A percentile compares a stretch with the other conserved stretches of the same genome.
These are phyloP conservation scores for Arthroderma uncinatum DNA, from an alignment of 2,329 filamentous ascomycete genomes.

Conservation along the genomic window DNA sequence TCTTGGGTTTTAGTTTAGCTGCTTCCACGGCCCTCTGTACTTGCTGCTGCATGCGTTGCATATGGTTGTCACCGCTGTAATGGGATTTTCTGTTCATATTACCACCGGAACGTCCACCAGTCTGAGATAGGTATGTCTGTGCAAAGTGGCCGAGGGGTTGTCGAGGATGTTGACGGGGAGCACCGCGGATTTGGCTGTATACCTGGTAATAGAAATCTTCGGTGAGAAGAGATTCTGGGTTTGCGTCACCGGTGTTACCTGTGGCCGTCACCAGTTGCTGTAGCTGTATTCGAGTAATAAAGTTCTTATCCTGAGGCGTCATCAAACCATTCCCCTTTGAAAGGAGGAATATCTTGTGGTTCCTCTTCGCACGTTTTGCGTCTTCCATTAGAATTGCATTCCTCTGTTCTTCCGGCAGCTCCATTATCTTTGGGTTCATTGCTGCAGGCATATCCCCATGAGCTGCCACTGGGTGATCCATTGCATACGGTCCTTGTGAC, in stretches of 20 bases:
- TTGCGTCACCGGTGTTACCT: slow-evolving; percentile 70
- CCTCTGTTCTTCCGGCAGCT: slow-evolving; percentile 74
- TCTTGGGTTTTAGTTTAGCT: slow-evolving; percentile 94
- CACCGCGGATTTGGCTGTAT: slow-evolving; percentile 83
- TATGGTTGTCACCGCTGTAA: slow-evolving; percentile 84
- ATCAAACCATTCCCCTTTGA: slow-evolving; percentile 94
- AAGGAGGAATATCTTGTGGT: slow-evolving; percentile 91
- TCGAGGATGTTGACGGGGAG: slow-evolving; percentile 78
- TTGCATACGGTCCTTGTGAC: slow-evolving; percentile 26
- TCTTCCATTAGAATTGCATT: slow-evolving; percentile 77
- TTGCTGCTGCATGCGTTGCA: slow-evolving; percentile 98
- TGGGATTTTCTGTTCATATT: slow-evolving; percentile 57
- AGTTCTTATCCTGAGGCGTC: slow-evolving; percentile 99
- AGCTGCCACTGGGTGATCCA: slow-evolving; percentile 28
- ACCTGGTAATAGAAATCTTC: slow-evolving; percentile 99
- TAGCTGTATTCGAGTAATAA: slow-evolving; percentile 93
- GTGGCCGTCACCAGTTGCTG: slow-evolving; percentile 92
- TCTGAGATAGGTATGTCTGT: slow-evolving; percentile 94
- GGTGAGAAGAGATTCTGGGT: slow-evolving; percentile 65
- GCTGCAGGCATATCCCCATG: slow-evolving; percentile 42
- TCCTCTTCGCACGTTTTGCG: slow-evolving; percentile 87
- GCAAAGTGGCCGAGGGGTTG: slow-evolving; percentile 94
- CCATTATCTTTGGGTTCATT: slow-evolving; percentile 61
- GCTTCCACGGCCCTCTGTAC: slow-evolving; percentile 95
- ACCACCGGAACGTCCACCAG: slow-evolving; percentile 67